Percentiles rank a stretch among this genome's conserved stretches.
These are phyloP conservation scores for Pugionium dolabratum DNA, from an alignment of 345 rosid species.

Conservation along the genomic window DNA sequence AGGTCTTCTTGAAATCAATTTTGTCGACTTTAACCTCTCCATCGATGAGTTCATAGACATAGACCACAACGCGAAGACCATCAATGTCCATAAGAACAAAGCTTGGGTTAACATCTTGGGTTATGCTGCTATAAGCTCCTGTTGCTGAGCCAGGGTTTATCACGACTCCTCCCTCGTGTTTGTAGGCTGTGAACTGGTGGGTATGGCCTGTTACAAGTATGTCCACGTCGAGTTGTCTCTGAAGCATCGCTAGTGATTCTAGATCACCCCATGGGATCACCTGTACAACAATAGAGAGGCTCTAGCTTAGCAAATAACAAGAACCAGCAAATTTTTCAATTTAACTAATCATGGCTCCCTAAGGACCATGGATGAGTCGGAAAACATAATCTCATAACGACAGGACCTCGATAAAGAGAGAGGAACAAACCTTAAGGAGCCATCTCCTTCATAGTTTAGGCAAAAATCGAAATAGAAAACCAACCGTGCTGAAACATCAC, in stretches of 20 bases:
- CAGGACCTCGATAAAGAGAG: neutral
- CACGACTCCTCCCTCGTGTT: slow-evolving; percentile 94
- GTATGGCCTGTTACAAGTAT: slow-evolving; percentile 96
- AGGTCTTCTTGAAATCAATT: slow-evolving; percentile 87
- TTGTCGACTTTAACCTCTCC: slow-evolving; percentile 98
- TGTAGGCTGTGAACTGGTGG: slow-evolving; percentile 95
- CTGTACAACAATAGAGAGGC: slow-evolving; percentile 42
- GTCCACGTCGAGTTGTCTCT: slow-evolving; percentile 92
- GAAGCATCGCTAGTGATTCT: slow-evolving; percentile 92
- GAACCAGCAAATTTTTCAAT: neutral
- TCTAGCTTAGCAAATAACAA: neutral
- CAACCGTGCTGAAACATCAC: neutral
- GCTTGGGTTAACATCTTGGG: slow-evolving; percentile 86
- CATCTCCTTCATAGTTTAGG: slow-evolving; percentile 9
- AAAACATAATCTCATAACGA: neutral
- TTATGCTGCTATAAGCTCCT: slow-evolving; percentile 86
- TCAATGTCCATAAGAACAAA: slow-evolving; percentile 97
- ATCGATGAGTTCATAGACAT: slow-evolving; percentile 89
- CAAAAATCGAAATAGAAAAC: neutral
- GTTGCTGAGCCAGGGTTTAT: slow-evolving; percentile 98
- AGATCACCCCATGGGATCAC: slow-evolving; percentile 98
- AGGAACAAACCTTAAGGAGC: slow-evolving; percentile 5
- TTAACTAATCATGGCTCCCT: slow-evolving; percentile 1
- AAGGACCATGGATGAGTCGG: neutral
- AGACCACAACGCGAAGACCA: slow-evolving; percentile 86